Percentiles rank a stretch among this genome's conserved stretches.
Conservation (phyloP, 331 rosid genomes). For the Stylosanthes scabra region DNA sequence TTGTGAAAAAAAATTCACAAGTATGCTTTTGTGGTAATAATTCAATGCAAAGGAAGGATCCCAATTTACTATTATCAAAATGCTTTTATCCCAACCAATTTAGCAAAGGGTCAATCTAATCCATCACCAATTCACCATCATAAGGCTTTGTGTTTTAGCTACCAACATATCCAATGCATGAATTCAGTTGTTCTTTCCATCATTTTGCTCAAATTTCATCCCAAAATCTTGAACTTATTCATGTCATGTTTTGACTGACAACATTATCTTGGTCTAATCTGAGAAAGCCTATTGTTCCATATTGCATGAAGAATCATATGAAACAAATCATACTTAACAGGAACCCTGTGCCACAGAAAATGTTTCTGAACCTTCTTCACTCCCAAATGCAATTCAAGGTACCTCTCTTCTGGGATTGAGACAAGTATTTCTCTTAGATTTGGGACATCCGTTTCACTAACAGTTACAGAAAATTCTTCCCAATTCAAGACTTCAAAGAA, state of each 20-base stretch:
- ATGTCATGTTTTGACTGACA: neutral
- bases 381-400: slow-evolving; percentile 49
- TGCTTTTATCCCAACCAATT: neutral
- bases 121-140: slow-evolving; percentile 6
- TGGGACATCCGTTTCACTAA: slow-evolving; percentile 62
- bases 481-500: slow-evolving; percentile 47
- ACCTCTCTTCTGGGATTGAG: slow-evolving; percentile 72
- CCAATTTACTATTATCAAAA: neutral
- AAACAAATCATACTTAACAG: slow-evolving; percentile 72
- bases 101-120: slow-evolving; percentile 1
- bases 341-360: slow-evolving; percentile 69
- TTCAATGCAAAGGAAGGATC: no score
- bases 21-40: no score
- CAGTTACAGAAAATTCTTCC: slow-evolving; percentile 47
- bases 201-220: neutral
- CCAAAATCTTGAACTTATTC: neutral
- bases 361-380: slow-evolving; percentile 67
- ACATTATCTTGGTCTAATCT: slow-evolving; percentile 41
- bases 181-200: neutral
- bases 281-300: slow-evolving; percentile 78
- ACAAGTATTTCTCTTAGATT: slow-evolving; percentile 66
- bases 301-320: slow-evolving; percentile 80
- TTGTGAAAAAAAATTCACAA: no score
- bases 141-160: neutral
- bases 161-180: slow-evolving; percentile 1